These are phyloP conservation scores for Daedaleopsis sinensis DNA, from an alignment of 768 basidiomycete species.

Conservation along the genomic window DNA sequence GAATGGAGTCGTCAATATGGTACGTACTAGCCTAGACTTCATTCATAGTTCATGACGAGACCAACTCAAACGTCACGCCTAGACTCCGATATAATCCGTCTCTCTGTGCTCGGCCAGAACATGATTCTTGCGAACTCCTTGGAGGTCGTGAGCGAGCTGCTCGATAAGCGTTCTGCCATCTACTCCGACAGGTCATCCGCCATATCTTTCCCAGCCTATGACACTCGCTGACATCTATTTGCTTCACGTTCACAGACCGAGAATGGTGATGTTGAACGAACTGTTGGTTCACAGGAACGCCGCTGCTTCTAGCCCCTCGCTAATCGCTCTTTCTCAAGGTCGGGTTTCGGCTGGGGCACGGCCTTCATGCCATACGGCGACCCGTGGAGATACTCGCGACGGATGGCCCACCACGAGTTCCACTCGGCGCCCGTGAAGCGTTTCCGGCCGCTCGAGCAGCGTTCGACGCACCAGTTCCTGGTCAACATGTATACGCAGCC, in stretches of 20 bases:
- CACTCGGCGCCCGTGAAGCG: background rate
- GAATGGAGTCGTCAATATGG: background rate
- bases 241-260: background rate
- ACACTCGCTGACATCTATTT: background rate
- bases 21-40: background rate
- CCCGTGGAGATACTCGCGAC: background rate
- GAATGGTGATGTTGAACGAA: background rate
- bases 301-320: background rate
- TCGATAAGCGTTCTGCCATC: conserved; percentile 27
- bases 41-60: background rate
- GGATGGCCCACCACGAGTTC: background rate
- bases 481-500: background rate
- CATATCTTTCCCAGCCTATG: background rate
- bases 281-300: background rate
- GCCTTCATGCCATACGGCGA: conserved; percentile 1
- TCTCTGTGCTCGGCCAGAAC: conserved; percentile 1
- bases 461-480: background rate
- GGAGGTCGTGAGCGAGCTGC: conserved; percentile 22
- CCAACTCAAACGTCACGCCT: background rate
- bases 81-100: background rate
- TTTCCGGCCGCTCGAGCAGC: background rate
- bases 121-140: conserved; percentile 31
- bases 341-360: background rate
- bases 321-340: background rate
- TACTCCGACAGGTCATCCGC: conserved; percentile 28